Conservation (phyloP, 805 yeast genomes). For the Cyberlindnera amylophila region DNA sequence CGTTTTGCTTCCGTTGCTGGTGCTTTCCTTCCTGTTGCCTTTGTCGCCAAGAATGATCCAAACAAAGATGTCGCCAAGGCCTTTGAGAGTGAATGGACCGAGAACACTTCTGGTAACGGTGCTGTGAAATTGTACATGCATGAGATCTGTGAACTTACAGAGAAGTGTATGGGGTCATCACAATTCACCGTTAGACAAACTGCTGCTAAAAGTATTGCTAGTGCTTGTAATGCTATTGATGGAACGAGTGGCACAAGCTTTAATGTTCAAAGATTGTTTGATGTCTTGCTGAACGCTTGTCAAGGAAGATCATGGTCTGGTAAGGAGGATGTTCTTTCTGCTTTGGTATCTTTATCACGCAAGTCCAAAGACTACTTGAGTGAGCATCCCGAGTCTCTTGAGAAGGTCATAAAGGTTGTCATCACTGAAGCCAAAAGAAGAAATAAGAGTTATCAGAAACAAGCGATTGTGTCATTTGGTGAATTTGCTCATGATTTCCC, state of each 20-base stretch:
- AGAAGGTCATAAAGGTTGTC: constrained; percentile 41
- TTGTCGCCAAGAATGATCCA: constrained; percentile 69
- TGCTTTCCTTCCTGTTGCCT: constrained; percentile 73
- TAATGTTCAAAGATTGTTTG: constrained; percentile 38
- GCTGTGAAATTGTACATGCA: constrained; percentile 63
- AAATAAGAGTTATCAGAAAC: constrained; percentile 59
- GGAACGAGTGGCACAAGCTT: constrained; percentile 23
- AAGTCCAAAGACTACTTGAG: constrained; percentile 39
- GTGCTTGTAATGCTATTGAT: constrained; percentile 47
- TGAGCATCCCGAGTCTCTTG: constrained; percentile 30
- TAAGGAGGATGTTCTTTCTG: constrained; percentile 70
- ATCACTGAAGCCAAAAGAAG: constrained; percentile 60
- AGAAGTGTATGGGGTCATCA: constrained; percentile 44
- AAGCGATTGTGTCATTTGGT: constrained; percentile 52
- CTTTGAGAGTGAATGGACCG: constrained; percentile 73
- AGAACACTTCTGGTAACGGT: constrained; percentile 68
- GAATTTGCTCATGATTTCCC: constrained; percentile 41
- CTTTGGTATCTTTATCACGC: constrained; percentile 56
- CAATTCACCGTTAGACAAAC: constrained; percentile 64
- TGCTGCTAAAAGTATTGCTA: constrained; percentile 64
- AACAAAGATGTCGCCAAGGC: constrained; percentile 39
- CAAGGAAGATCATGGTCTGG: constrained; percentile 87
- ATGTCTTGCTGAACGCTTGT: constrained; percentile 53
- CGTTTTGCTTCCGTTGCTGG: constrained; percentile 57
- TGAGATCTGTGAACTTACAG: constrained; percentile 60